phyloP scores from a whole-genome alignment of 2,329 filamentous ascomycete species.

The Zelopaecilomyces penicillatus region DNA sequence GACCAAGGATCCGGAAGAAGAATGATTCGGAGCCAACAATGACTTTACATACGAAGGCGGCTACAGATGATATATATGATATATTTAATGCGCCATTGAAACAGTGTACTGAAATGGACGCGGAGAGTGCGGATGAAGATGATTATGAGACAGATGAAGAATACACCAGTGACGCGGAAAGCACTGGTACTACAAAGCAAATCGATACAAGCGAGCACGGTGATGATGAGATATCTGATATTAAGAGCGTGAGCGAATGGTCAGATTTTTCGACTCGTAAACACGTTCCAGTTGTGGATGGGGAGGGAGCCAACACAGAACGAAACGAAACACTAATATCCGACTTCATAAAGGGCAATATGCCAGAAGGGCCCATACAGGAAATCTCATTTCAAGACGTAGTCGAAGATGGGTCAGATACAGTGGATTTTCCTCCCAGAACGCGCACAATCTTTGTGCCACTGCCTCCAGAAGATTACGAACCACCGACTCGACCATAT shows the following conservation, averaged over 20 bases:
- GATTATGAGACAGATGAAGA: constrained; percentile 65
- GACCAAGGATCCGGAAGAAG: constrained; percentile 76
- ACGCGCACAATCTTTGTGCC: constrained; percentile 65
- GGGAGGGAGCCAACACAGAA: constrained; percentile 13
- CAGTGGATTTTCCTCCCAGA: constrained; percentile 29
- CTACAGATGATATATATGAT: constrained; percentile 94
- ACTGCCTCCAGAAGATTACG: constrained; percentile 77
- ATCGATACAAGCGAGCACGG: constrained; percentile 40
- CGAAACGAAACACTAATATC: no score
- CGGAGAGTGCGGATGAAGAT: constrained; percentile 49
- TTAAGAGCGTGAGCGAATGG: constrained; percentile 69
- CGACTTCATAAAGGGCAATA: no score
- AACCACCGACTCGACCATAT: constrained; percentile 69
- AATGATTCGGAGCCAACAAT: constrained; percentile 79
- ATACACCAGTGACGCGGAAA: constrained; percentile 81
- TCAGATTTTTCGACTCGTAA: constrained; percentile 75
- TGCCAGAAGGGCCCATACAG: no score
- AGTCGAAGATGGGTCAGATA: constrained; percentile 13
- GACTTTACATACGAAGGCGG: constrained; percentile 91
- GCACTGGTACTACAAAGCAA: constrained; percentile 67
- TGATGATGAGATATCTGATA: constrained; percentile 45
- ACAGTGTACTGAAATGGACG: constrained; percentile 19
- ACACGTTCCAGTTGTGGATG: constrained; percentile 48
- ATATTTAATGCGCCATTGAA: constrained; percentile 78
- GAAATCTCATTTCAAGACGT: no score